Evolutionary conservation across 2,329 filamentous ascomycete species (phyloP).

Genomic region (Cercospora sp.): DNA sequence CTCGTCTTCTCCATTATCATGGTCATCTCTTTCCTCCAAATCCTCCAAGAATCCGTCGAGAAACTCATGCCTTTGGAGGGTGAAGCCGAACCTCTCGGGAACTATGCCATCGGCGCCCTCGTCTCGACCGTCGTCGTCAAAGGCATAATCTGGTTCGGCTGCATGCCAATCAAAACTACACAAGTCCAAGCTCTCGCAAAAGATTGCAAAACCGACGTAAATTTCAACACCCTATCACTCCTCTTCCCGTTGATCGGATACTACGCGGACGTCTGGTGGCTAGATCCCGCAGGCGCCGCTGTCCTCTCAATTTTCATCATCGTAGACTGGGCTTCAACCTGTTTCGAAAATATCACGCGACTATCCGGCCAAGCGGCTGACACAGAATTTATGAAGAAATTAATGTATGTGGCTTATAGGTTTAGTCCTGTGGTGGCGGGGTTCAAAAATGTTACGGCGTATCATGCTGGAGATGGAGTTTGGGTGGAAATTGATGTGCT

Average conservation of each 20-base stretch:
- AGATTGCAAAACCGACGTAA: slow-evolving; percentile 64
- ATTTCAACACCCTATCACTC: slow-evolving; percentile 64
- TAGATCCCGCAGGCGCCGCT: slow-evolving; percentile 63
- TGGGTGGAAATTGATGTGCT: slow-evolving; percentile 64
- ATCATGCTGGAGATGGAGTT: slow-evolving; percentile 63
- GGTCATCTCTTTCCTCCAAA: slow-evolving; percentile 63
- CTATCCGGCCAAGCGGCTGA: slow-evolving; percentile 60
- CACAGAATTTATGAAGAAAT: slow-evolving; percentile 54
- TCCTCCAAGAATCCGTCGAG: slow-evolving; percentile 60
- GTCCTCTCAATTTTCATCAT: slow-evolving; percentile 67
- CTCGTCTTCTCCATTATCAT: slow-evolving; percentile 64
- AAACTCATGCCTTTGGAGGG: slow-evolving; percentile 56
- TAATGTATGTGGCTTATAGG: slow-evolving; percentile 59
- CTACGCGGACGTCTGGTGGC: slow-evolving; percentile 63
- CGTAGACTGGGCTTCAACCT: slow-evolving; percentile 63
- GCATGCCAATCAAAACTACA: slow-evolving; percentile 60
- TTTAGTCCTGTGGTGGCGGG: slow-evolving; percentile 40
- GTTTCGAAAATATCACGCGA: slow-evolving; percentile 59
- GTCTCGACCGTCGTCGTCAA: slow-evolving; percentile 59
- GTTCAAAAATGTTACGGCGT: slow-evolving; percentile 49
- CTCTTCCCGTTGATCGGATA: slow-evolving; percentile 63
- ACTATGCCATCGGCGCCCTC: slow-evolving; percentile 59
- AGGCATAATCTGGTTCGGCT: slow-evolving; percentile 61
- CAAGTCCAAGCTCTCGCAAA: slow-evolving; percentile 64
- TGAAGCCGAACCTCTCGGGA: slow-evolving; percentile 52